These are phyloP conservation scores for Spirogloea muscicola DNA, from an alignment of 139 green algal species.

Conservation along the genomic window DNA sequence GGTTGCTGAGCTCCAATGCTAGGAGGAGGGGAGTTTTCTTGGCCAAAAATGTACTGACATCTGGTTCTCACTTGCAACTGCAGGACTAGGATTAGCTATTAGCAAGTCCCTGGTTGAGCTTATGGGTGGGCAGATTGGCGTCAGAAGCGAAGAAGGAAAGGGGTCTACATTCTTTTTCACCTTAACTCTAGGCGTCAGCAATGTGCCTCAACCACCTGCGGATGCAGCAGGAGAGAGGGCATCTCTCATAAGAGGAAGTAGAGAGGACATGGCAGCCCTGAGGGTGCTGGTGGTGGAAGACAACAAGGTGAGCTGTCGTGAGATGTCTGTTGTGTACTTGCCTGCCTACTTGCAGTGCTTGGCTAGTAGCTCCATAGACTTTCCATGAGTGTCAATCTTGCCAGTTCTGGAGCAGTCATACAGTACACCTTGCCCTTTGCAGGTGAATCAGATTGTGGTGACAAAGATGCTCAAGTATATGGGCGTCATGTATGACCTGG, in stretches of 20 bases:
- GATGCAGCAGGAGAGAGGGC: background rate
- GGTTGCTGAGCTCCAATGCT: too few species aligned
- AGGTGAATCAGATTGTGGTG: constrained; percentile 37
- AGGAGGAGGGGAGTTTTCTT: too few species aligned
- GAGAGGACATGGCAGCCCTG: background rate
- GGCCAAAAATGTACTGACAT: too few species aligned
- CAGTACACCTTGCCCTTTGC: too few species aligned
- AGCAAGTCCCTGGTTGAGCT: constrained; percentile 22
- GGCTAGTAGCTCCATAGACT: too few species aligned
- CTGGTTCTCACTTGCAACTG: background rate
- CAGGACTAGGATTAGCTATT: constrained; percentile 23
- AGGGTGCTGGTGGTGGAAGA: constrained; percentile 30
- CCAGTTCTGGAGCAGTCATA: too few species aligned
- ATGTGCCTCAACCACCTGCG: too few species aligned
- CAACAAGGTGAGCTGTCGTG: too few species aligned
- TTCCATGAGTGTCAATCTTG: too few species aligned
- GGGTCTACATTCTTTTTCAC: constrained; percentile 36
- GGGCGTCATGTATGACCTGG: constrained; percentile 11
- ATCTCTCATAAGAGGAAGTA: background rate
- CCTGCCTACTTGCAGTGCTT: too few species aligned
- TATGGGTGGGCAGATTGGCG: constrained; percentile 35
- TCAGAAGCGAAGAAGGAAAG: constrained; percentile 11
- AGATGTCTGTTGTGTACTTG: too few species aligned
- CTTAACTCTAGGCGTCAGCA: constrained; percentile 2
- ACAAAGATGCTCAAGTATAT: constrained; percentile 26